Base-by-base conservation (phyloP, 2,329 filamentous ascomycete genomes). In the Botrytis fabae region DNA sequence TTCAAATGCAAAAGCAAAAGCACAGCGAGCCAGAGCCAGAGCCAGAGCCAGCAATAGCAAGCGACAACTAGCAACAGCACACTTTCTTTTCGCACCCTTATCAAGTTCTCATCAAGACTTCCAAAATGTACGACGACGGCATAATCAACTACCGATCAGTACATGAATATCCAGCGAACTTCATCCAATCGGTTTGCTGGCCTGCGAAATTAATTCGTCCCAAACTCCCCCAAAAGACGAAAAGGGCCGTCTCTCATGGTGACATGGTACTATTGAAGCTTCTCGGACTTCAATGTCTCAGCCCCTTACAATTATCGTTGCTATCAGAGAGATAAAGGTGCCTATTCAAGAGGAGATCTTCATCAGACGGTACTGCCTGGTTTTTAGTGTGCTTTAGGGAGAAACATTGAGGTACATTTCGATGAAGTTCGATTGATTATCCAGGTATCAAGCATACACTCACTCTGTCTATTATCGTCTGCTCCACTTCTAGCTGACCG, bases 281-380 rank as follows among this genome's bases (percentile, higher is more conserved):
- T 59, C 59, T 54, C 70, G 42, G 70, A 61, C 32, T 69, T n/a
- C 60, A 61, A 69, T 72, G 63, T 72, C 70, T 72, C 70, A 72
- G 70, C 63, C 63, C 70, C 70, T 44, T n/a, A 12, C 16, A 28
- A n/a, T 54, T 66, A 71, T 54, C 61, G 32, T 60, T 72, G 51
- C 38, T 68, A 35, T 57, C 38, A 46, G n/a, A 38, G 46, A 59
- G 66, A 16, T 9, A 48, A 16, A 66, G n/a, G 22, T 7, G 25
- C 48, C 48, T 54, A 35, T 12, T 70, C 57, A 46, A 46, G 35
- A 25, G 57, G 25, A 61, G 40, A 44, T 54, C 64, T 69, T 54
- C 63, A 61, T 32, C 48, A 20, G 25, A 68, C 46, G 42, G 63
- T 18, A 51, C n/a, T 61, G 63, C 54, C 70, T 68, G 61, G 44